phyloP scores from a whole-genome alignment of 202 grass and related monocot genomes.

The Setaria italica region DNA sequence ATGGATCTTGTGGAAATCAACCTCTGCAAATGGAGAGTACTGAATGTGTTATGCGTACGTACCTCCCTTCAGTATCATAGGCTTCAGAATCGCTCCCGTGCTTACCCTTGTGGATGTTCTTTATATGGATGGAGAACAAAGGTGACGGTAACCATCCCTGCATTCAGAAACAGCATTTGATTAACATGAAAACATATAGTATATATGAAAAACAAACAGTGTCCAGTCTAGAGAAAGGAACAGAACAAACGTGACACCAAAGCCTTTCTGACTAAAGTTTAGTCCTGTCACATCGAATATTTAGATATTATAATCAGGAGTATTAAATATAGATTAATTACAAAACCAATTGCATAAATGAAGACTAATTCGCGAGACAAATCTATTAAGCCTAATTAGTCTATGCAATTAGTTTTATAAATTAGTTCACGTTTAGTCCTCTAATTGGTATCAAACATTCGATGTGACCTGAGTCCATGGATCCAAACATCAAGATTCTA shows the following conservation, averaged over 20 bases:
- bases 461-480: no score
- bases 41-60: not conserved
- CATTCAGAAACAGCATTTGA: not conserved
- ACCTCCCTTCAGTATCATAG: constrained; percentile 79
- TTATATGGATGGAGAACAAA: constrained; percentile 60
- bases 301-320: no score
- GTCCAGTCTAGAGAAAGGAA: not conserved
- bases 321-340: no score
- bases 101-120: constrained; percentile 71
- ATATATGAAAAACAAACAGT: not conserved
- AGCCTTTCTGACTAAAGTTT: not conserved
- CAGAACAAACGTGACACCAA: not conserved
- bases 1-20: no score
- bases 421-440: no score
- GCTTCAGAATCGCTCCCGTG: constrained; percentile 70
- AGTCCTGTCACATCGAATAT: no score
- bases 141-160: constrained; percentile 68
- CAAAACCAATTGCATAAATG: no score
- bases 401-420: no score
- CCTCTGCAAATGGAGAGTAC: not conserved
- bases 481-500: no score
- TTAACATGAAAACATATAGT: not conserved
- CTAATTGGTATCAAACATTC: no score
- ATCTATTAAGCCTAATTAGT: no score
- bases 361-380: no score